Base-by-base conservation (phyloP, 495 filamentous ascomycete species). In the Xylaria telfairii region DNA sequence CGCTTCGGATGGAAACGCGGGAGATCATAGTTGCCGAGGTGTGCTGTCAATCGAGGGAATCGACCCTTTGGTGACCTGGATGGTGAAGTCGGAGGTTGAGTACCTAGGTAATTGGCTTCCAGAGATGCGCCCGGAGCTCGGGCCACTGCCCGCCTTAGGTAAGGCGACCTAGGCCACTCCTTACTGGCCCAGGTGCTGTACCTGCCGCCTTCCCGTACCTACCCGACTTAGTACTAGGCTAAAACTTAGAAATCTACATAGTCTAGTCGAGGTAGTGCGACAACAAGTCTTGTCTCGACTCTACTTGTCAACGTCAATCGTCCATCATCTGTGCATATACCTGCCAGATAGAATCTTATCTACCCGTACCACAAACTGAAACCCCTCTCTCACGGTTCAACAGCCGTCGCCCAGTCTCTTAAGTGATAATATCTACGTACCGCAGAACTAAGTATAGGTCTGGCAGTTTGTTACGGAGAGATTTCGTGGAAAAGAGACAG, bases 11-110 rank as follows among this genome's bases (percentile, higher is more conserved):
- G 15, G 74, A 64, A 19, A 74, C 30, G 64, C 76, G 85, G 77
- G 87, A 87, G 74, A 90, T 79, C 89, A 90, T 91, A 64, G 75
- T 85, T 47, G 81, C 67, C 71, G 67, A 68, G 67, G 60, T 42
- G 68, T 41, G 69, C 64, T 57, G 69, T 73, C 56, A 72, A 76
- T 83, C 83, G 70, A 86, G 77, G 74, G 76, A 78, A 82, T 87
- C 86, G 80, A 86, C 84, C 74, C 77, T 78, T 74, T 83, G 71
- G 69, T 81, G 82, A 74, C 67, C 42, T 73, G 37, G 56, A 30
- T 75, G 61, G 46, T 75, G 71, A 81, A 80, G 75, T 65, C 83
- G 76, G 37, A 39, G 37, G 59, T 62, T 42, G 59, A 62, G 21
- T 24, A n/a, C n/a, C n/a, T n/a, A 37, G 56, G 30, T 15, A n/a